These are phyloP conservation scores for Coleophoma eucalyptorum DNA, from an alignment of 2,329 filamentous ascomycete species.

Conservation along the genomic window DNA sequence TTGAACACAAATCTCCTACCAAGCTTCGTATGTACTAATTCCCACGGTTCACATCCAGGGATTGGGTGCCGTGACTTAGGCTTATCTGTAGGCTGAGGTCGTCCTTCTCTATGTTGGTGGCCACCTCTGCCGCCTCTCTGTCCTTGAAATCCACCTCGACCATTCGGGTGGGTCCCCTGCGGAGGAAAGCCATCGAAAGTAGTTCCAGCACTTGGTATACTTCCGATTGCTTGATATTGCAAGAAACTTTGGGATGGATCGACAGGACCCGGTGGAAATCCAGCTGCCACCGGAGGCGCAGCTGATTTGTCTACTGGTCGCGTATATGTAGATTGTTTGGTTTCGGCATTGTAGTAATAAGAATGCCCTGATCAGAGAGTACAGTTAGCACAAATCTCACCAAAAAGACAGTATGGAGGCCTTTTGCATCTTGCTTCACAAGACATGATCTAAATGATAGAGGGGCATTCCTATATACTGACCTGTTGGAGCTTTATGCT, in stretches of 20 bases:
- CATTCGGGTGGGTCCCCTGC: conserved; percentile 18
- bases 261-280: conserved; percentile 15
- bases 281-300: conserved; percentile 7
- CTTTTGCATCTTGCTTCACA: conserved; percentile 8
- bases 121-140: conserved; percentile 46
- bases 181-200: conserved; percentile 23
- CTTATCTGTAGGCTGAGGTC: conserved; percentile 70
- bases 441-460: conserved; percentile 1
- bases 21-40: conserved; percentile 89
- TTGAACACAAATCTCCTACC: conserved; percentile 91
- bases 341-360: conserved; percentile 83
- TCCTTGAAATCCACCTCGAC: conserved; percentile 36
- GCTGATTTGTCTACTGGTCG: conserved; percentile 51
- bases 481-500: conserved; percentile 83
- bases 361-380: conserved; percentile 55
- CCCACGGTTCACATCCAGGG: conserved; percentile 80
- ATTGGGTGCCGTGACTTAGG: conserved; percentile 78
- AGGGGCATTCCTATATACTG: conserved; percentile 16
- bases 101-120: conserved; percentile 36
- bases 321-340: conserved; percentile 83
- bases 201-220: conserved; percentile 30
- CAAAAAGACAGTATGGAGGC: no score
- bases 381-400: neutral
- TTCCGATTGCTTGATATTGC: conserved; percentile 35
- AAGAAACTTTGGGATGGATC: conserved; percentile 35